These are phyloP conservation scores for Pueraria montana DNA, from an alignment of 306 rosid species.

Conservation along the genomic window DNA sequence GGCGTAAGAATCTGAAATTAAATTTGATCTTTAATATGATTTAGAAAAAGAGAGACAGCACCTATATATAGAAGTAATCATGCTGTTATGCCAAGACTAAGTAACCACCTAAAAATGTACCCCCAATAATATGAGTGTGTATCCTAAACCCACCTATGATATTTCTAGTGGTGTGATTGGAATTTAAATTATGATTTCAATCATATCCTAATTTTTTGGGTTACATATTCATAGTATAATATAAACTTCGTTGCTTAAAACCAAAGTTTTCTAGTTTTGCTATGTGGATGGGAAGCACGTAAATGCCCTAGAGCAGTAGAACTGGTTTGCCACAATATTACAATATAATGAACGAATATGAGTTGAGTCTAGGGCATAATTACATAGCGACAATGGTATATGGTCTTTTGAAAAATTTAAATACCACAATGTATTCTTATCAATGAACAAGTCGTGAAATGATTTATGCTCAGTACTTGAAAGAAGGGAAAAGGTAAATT, in stretches of 20 bases:
- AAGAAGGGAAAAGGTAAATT: background rate
- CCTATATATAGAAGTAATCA: background rate
- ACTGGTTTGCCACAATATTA: background rate
- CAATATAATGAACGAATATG: background rate
- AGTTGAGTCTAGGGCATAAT: background rate
- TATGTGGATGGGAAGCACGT: background rate
- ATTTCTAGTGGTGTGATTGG: background rate
- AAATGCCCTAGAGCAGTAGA: background rate
- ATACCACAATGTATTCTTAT: background rate
- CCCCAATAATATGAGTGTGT: background rate
- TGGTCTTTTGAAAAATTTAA: background rate
- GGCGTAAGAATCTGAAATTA: background rate
- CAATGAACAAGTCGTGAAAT: background rate
- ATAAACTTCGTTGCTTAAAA: conserved; percentile 23
- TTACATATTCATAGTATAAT: background rate
- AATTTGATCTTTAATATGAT: background rate
- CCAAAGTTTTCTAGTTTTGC: conserved; percentile 20
- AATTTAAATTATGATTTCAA: background rate
- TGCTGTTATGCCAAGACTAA: background rate
- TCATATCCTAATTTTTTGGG: background rate
- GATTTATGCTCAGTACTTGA: background rate
- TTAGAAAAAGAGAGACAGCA: background rate
- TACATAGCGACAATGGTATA: background rate
- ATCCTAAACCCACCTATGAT: background rate
- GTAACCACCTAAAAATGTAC: background rate